A percentile compares a stretch with the other conserved stretches of the same genome.
Conservation (phyloP, 2,329 filamentous ascomycete species). For the Fusarium praegraminearum region DNA sequence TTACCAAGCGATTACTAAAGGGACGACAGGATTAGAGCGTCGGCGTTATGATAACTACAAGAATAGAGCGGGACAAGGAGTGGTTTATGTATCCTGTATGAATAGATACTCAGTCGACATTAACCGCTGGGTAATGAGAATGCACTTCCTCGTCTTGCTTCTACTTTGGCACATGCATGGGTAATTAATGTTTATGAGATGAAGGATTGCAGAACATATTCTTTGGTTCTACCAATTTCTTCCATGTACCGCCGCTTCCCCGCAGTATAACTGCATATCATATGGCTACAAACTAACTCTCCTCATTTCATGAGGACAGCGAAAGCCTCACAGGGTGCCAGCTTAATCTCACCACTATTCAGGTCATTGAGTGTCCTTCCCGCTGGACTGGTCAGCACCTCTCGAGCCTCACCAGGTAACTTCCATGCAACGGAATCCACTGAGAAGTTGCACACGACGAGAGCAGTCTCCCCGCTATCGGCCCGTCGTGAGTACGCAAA, state of each 20-base stretch:
- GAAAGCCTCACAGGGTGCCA: constrained; percentile 55
- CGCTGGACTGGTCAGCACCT: constrained; percentile 52
- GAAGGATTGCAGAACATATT: neutral
- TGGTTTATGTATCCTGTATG: constrained; percentile 51
- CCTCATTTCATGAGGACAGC: constrained; percentile 49
- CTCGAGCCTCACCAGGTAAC: constrained; percentile 45
- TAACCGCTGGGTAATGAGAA: constrained; percentile 46
- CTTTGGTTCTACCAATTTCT: neutral
- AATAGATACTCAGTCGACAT: constrained; percentile 51
- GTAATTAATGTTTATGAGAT: neutral
- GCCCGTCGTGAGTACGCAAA: constrained; percentile 56
- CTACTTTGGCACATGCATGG: neutral
- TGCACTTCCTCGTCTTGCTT: constrained; percentile 30
- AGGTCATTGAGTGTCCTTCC: constrained; percentile 50
- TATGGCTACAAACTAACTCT: neutral
- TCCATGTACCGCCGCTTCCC: neutral
- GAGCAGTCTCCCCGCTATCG: constrained; percentile 48
- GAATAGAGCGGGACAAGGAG: constrained; percentile 26
- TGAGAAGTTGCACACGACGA: constrained; percentile 57
- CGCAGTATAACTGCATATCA: neutral
- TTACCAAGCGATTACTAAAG: constrained; percentile 98
- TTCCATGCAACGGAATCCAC: constrained; percentile 50
- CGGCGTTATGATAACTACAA: constrained; percentile 30
- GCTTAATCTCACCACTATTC: constrained; percentile 42
- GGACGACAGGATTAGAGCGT: constrained; percentile 85